Evolutionary conservation across 805 yeast species (phyloP).

Genomic region (Kuraishia floccosa): DNA sequence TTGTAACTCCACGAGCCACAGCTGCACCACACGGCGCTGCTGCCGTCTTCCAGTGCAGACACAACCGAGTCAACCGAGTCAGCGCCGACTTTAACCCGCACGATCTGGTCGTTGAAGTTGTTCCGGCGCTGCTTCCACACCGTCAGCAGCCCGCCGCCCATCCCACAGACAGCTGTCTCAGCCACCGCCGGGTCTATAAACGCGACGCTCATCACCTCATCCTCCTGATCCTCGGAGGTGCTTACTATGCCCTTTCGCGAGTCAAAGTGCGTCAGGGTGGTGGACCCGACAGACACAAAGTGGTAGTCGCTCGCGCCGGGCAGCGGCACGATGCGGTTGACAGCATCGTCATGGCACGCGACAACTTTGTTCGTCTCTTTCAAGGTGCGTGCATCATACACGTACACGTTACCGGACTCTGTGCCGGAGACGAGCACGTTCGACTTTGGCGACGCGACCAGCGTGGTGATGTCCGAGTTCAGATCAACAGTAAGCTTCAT

Average conservation of each 20-base stretch:
- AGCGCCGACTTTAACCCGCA: constrained; percentile 57
- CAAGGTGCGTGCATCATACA: constrained; percentile 48
- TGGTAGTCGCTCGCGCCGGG: constrained; percentile 67
- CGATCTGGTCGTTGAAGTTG: constrained; percentile 64
- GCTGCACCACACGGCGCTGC: constrained; percentile 67
- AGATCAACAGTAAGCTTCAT: constrained; percentile 26
- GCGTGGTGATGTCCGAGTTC: constrained; percentile 21
- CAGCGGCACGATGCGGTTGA: constrained; percentile 64
- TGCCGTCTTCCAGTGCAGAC: constrained; percentile 39
- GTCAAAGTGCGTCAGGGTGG: constrained; percentile 72
- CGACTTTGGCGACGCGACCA: constrained; percentile 28
- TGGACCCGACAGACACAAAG: constrained; percentile 71
- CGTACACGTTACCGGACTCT: constrained; percentile 60
- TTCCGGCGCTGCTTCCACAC: constrained; percentile 73
- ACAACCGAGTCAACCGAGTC: constrained; percentile 65
- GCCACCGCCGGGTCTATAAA: constrained; percentile 46
- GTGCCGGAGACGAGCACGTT: constrained; percentile 46
- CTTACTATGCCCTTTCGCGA: constrained; percentile 56
- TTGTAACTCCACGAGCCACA: constrained; percentile 66
- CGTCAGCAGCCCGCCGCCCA: constrained; percentile 85
- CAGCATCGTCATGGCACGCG: constrained; percentile 63
- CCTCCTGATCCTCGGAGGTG: constrained; percentile 84
- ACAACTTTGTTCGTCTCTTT: constrained; percentile 34
- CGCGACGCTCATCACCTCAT: constrained; percentile 72
- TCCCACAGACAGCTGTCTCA: constrained; percentile 64